Conservation (phyloP, 371 early-diverging fungal genomes). For the Synchytrium microbalum region DNA sequence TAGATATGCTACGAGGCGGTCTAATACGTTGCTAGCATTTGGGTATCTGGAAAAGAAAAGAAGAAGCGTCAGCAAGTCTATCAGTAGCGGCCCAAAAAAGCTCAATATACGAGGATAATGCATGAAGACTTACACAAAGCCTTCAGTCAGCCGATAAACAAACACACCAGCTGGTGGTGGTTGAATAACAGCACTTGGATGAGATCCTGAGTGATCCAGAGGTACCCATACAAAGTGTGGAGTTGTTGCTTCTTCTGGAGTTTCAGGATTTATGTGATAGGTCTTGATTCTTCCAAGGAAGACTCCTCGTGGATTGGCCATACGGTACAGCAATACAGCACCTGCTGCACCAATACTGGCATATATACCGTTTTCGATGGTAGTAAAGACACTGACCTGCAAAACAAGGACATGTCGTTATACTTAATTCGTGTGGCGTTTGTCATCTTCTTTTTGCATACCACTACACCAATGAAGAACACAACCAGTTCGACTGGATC, state of each 20-base stretch:
- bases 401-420: no score
- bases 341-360: constrained; percentile 55
- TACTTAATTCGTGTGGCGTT: no score
- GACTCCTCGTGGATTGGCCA: constrained; percentile 55
- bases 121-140: background rate
- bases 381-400: constrained; percentile 55
- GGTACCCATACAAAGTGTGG: background rate
- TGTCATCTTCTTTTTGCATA: no score
- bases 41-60: constrained; percentile 51
- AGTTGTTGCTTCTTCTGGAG: background rate
- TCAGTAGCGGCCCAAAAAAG: no score
- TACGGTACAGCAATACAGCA: constrained; percentile 54
- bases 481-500: background rate
- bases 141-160: background rate
- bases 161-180: constrained; percentile 8
- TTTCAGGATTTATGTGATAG: background rate
- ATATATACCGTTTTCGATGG: constrained; percentile 63
- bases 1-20: constrained; percentile 10
- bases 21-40: constrained; percentile 44
- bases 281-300: constrained; percentile 27
- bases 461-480: background rate
- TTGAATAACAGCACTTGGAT: background rate
- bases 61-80: background rate
- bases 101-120: no score
- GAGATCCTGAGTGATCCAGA: background rate